These are phyloP conservation scores for Leccinum disarticulatum DNA, from an alignment of 768 basidiomycete species.

Conservation along the genomic window DNA sequence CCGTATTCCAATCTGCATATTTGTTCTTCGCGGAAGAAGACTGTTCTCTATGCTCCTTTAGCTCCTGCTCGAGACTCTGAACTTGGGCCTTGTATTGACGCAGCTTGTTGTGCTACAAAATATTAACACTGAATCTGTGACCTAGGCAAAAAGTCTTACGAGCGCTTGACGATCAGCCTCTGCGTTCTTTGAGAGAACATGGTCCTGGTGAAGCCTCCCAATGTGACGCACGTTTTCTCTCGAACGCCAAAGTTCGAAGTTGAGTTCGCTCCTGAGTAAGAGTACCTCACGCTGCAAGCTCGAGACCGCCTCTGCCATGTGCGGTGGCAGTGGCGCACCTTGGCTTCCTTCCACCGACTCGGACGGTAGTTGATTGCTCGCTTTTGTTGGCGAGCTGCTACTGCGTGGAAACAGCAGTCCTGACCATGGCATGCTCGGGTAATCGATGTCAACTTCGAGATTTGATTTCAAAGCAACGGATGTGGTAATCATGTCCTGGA, in stretches of 20 bases:
- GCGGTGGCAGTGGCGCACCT: constrained; percentile 37
- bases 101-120: constrained; percentile 71
- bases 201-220: constrained; percentile 74
- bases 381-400: constrained; percentile 28
- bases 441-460: constrained; percentile 58
- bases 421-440: constrained; percentile 54
- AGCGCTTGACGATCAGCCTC: constrained; percentile 81
- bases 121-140: constrained; percentile 8
- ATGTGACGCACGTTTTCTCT: constrained; percentile 82
- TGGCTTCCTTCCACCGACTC: constrained; percentile 17
- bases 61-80: constrained; percentile 60
- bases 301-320: constrained; percentile 65
- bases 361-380: constrained; percentile 13
- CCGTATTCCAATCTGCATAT: constrained; percentile 81
- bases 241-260: constrained; percentile 83
- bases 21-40: constrained; percentile 72
- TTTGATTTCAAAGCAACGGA: constrained; percentile 75
- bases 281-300: constrained; percentile 74
- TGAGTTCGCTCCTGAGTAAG: constrained; percentile 75
- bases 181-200: constrained; percentile 67
- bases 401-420: constrained; percentile 40
- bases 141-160: constrained; percentile 45
- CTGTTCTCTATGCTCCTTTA: constrained; percentile 72
- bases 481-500: constrained; percentile 74
- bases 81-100: constrained; percentile 75